Conservation (phyloP, 148 eudicot species). For the Vaccinium macrocarpon region DNA sequence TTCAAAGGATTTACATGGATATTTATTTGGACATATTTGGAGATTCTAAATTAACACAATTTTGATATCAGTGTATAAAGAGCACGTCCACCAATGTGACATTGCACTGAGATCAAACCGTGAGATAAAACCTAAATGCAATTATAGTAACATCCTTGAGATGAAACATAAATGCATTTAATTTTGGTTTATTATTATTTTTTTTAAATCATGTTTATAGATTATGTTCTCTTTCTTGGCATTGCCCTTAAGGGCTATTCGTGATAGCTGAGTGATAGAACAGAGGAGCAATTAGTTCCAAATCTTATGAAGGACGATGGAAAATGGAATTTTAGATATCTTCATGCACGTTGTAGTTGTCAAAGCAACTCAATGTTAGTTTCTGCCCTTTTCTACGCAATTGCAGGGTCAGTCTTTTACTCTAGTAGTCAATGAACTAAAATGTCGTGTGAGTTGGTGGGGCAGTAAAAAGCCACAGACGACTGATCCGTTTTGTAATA, state of each 20-base stretch:
- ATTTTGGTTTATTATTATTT: neutral
- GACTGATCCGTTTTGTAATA: neutral
- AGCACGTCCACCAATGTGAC: neutral
- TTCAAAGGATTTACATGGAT: neutral
- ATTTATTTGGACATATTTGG: neutral
- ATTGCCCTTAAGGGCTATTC: neutral
- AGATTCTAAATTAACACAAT: neutral
- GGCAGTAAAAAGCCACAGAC: neutral
- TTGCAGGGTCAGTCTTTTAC: neutral
- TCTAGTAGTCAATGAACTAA: neutral
- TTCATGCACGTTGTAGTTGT: neutral
- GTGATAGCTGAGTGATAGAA: neutral
- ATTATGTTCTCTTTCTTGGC: neutral
- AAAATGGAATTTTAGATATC: neutral
- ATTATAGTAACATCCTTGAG: too few species aligned
- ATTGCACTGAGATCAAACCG: neutral
- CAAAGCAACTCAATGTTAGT: neutral
- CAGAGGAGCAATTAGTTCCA: neutral
- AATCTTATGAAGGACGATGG: neutral
- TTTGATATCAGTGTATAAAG: neutral
- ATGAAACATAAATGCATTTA: too few species aligned
- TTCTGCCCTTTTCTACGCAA: neutral
- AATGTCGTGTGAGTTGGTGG: neutral
- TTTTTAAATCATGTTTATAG: too few species aligned
- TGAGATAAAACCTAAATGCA: too few species aligned